phyloP scores from a whole-genome alignment of 306 rosid species.

The Castanea sativa region DNA sequence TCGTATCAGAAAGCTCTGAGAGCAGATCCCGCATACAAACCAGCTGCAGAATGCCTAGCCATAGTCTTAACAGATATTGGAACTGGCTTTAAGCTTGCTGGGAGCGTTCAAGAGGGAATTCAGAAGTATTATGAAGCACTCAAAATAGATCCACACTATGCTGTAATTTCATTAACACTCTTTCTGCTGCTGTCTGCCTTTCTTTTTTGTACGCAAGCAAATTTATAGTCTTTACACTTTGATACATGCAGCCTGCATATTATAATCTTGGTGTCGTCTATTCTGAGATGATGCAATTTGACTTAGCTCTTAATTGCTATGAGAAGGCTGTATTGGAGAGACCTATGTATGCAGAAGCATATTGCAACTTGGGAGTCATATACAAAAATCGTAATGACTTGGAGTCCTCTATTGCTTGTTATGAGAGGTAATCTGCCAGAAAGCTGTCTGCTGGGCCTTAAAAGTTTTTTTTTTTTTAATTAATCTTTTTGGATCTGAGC shows the following conservation, averaged over 20 bases:
- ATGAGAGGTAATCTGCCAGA: constrained; percentile 72
- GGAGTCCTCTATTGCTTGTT: constrained; percentile 96
- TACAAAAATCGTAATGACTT: constrained; percentile 93
- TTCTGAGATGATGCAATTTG: constrained; percentile 98
- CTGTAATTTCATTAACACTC: constrained; percentile 54
- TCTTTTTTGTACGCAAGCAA: constrained; percentile 3
- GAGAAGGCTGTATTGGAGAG: constrained; percentile 97
- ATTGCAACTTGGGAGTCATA: constrained; percentile 98
- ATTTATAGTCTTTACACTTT: constrained; percentile 15
- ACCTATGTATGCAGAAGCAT: constrained; percentile 99
- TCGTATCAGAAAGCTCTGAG: constrained; percentile 88
- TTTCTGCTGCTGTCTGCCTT: constrained; percentile 9
- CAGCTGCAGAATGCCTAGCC: constrained; percentile 92
- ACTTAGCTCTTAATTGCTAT: constrained; percentile 85
- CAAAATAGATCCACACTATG: constrained; percentile 87
- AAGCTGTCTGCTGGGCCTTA: neutral
- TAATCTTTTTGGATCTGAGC: neutral
- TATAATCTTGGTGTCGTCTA: constrained; percentile 98
- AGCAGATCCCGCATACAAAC: constrained; percentile 80
- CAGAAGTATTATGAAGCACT: constrained; percentile 97
- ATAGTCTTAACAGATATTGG: constrained; percentile 98
- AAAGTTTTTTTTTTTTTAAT: neutral
- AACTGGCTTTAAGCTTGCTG: constrained; percentile 95
- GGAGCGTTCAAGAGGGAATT: constrained; percentile 93
- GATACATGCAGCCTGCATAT: constrained; percentile 81